Conservation (phyloP, 257 asterid species). For the Petrea volubilis region DNA sequence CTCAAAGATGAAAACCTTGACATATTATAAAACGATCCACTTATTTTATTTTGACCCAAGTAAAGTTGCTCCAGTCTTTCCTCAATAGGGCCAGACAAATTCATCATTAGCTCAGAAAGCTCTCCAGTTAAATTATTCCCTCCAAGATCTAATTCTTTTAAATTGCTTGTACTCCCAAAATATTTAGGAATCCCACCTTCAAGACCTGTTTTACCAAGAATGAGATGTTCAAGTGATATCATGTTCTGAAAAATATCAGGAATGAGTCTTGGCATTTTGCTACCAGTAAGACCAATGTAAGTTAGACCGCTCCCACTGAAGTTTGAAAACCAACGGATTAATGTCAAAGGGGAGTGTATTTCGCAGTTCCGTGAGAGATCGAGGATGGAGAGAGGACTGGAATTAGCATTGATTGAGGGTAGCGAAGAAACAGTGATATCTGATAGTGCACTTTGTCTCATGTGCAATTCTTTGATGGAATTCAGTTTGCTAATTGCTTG, state of each 20-base stretch:
- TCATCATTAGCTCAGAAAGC: not conserved
- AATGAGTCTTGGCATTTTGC: not conserved
- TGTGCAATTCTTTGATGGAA: not conserved
- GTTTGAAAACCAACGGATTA: not conserved
- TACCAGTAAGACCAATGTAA: not conserved
- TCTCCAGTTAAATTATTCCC: not conserved
- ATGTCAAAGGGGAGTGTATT: not conserved
- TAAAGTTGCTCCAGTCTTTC: not conserved
- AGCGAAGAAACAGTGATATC: not conserved
- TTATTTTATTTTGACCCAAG: not conserved
- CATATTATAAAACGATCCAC: not conserved
- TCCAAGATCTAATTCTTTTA: not conserved
- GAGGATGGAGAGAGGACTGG: conserved; percentile 3
- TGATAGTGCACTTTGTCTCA: not conserved
- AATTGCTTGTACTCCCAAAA: not conserved
- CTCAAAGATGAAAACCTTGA: not conserved
- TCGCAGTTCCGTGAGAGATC: not conserved
- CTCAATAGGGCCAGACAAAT: not conserved
- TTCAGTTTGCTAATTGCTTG: conserved; percentile 12
- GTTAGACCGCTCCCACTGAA: not conserved
- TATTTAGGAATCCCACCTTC: conserved; percentile 8
- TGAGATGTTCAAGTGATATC: not conserved
- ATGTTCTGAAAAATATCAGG: not conserved
- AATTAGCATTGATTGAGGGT: not conserved
- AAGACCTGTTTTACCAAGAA: not conserved